phyloP scores from a whole-genome alignment of 176 grass and related monocot species.

The Aechmea fasciata region DNA sequence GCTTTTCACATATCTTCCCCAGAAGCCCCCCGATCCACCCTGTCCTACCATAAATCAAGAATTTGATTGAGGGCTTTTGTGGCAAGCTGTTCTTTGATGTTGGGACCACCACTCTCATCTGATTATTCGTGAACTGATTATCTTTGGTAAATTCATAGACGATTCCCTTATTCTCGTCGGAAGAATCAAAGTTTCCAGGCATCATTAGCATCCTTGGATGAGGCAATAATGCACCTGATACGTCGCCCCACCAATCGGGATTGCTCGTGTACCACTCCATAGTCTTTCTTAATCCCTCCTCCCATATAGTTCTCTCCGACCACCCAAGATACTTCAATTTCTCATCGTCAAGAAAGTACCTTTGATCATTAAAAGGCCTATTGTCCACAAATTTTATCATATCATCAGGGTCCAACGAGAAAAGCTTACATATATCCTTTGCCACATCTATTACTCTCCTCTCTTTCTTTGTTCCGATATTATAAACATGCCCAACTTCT shows the following conservation, averaged over 20 bases:
- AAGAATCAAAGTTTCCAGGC: not conserved
- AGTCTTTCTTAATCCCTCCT: constrained; percentile 16
- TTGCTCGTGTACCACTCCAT: constrained; percentile 18
- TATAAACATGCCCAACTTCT: constrained; percentile 15
- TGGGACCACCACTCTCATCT: not conserved
- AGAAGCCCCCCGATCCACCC: constrained; percentile 15
- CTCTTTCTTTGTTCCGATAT: constrained; percentile 17
- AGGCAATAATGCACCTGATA: constrained; percentile 11
- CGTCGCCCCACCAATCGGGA: constrained; percentile 15
- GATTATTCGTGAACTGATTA: not conserved
- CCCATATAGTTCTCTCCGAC: constrained; percentile 16
- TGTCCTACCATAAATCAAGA: constrained; percentile 14
- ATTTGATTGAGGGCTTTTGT: constrained; percentile 4
- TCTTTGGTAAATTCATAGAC: not conserved
- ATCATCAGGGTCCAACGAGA: not conserved
- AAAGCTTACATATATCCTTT: constrained; percentile 13
- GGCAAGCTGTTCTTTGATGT: not conserved
- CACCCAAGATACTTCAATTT: constrained; percentile 17
- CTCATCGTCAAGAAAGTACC: constrained; percentile 16
- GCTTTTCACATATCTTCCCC: constrained; percentile 8
- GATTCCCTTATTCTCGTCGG: not conserved
- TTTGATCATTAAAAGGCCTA: constrained; percentile 15
- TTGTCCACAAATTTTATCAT: constrained; percentile 11
- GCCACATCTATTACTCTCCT: constrained; percentile 11
- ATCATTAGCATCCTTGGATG: constrained; percentile 22